Evolutionary conservation across 345 rosid genomes (phyloP).

Genomic region (Populus pruinosa): DNA sequence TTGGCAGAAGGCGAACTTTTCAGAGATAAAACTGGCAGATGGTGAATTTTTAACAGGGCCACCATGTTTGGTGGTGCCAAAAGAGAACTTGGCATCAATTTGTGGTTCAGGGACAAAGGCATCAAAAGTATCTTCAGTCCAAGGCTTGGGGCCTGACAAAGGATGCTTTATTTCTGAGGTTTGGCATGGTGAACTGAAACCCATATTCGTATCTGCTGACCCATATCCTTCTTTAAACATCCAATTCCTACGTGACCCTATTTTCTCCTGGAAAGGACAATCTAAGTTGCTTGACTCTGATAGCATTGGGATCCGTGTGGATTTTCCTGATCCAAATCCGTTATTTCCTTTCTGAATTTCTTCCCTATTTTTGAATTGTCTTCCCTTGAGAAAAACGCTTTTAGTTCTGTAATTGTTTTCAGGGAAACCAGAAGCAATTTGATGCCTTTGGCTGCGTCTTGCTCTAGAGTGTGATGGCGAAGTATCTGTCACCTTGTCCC

Average conservation of each 20-base stretch:
- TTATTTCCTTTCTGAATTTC: slow-evolving; percentile 17
- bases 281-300: slow-evolving; percentile 30
- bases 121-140: slow-evolving; percentile 21
- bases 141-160: slow-evolving; percentile 17
- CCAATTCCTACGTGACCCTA: slow-evolving; percentile 23
- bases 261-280: slow-evolving; percentile 26
- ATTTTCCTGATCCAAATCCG: slow-evolving; percentile 24
- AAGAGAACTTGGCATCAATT: slow-evolving; percentile 16
- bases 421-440: slow-evolving; percentile 26
- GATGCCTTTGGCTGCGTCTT: slow-evolving; percentile 30
- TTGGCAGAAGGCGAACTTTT: slow-evolving; percentile 19
- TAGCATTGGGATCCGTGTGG: slow-evolving; percentile 19
- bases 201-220: slow-evolving; percentile 26
- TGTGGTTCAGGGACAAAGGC: slow-evolving; percentile 19
- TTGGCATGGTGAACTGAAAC: slow-evolving; percentile 24
- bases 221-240: slow-evolving; percentile 37
- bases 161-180: slow-evolving; percentile 22
- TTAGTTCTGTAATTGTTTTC: slow-evolving; percentile 19
- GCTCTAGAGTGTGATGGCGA: slow-evolving; percentile 26
- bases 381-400: slow-evolving; percentile 21
- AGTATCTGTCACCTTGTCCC: slow-evolving; percentile 31
- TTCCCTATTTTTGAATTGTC: slow-evolving; percentile 19
- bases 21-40: slow-evolving; percentile 17
- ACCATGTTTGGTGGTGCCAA: slow-evolving; percentile 8
- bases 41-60: slow-evolving; percentile 16